Evolutionary conservation across 192 early-diverging fungal genomes (phyloP), one percentile per base, ranked within the genome.

Genomic region (Rhizophagus clarus): DNA sequence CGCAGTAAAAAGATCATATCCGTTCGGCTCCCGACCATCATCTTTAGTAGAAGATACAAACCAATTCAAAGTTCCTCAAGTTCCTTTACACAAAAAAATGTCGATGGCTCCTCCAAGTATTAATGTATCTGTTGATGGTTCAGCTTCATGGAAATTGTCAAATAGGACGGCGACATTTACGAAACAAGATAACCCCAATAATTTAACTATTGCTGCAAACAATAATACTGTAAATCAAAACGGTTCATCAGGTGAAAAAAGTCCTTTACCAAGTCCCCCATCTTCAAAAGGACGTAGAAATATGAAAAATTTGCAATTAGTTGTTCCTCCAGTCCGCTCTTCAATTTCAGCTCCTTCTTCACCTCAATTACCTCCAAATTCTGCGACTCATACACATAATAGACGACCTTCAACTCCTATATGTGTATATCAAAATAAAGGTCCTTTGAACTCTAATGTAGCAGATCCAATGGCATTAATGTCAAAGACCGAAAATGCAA

Each of bases 331-430:
- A 22, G 75, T 76, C 66, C 75, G 75, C 47, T 76, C 75, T 31
- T 62, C 75, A 29, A 76, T 76, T 45, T 76, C 75, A 17, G 75
- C 75, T 64, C 75, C 75, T 8, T 40, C 22, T 62, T 76, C 75
- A 3, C 75, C 75, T 64, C 75, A 76, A 76, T 45, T 76, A 51
- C 75, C 61, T 14, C 61, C 15, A 76, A 61, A 7, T 31, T 24
- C 61, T 22, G 10, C 31, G n/a, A 29, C 61, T 42, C 61, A 76
- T 63, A 24, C 61, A 22, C 75, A 76, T 45, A 76, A 76, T 42
- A 61, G 75, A 76, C 75, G 75, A 29, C 75, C 75, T 26, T 76
- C 75, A 64, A 76, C 75, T 34, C 75, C 75, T 40, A 42, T 76
- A 17, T 76, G 75, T 31, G 26, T 76, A 22, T 76, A 64, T 64